Evolutionary conservation across 441 rosid species (phyloP), one percentile per base, ranked within the genome.

Genomic region (Jatropha multifida): DNA sequence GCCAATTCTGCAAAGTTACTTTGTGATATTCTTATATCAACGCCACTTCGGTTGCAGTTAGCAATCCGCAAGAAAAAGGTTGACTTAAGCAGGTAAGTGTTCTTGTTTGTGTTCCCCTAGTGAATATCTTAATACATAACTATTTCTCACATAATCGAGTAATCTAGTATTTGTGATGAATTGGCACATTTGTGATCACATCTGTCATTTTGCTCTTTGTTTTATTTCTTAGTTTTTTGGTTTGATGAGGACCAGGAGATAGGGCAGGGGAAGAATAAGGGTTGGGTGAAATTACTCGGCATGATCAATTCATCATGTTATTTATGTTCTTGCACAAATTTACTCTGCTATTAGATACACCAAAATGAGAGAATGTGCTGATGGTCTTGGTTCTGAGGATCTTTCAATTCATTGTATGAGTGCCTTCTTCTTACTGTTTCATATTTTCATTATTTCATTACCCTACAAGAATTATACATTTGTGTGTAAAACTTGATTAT

Each of bases 1-100:
- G 81, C 85, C 66, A 90, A 90, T 81, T 82, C 91, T 79, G 83
- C 90, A 74, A 95, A 89, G 85, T 78, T 86, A 67, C 86, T 64
- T 51, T 92, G 98, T 79, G 97, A 94, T 78, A 78, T 94, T 69
- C 94, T 94, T 67, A 80, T 95, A 80, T 86, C 99, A 62, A 93
- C 99, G 6, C 99, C 99, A 11, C 84, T 89, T 73, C 87, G 98
- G 68, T 79, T 95, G 72, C 83, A 80, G 80, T 73, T 89, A 77
- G 92, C 92, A 42, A 85, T 93, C 78, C 81, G 84, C 80, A 89
- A 84, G 69, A 89, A 83, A 77, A 92, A 88, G 81, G 85, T 95
- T 75, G 91, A 90, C 80, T 84, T 95, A 71, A 89, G 94, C 93
- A 90, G 93, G 99, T 94, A 74, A n/a, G 84, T 76, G 74, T 52